Evolutionary conservation across 129 eudicot species (phyloP), one percentile per base, ranked within the genome.

Genomic region (sunflower (Helianthus annuus)): DNA sequence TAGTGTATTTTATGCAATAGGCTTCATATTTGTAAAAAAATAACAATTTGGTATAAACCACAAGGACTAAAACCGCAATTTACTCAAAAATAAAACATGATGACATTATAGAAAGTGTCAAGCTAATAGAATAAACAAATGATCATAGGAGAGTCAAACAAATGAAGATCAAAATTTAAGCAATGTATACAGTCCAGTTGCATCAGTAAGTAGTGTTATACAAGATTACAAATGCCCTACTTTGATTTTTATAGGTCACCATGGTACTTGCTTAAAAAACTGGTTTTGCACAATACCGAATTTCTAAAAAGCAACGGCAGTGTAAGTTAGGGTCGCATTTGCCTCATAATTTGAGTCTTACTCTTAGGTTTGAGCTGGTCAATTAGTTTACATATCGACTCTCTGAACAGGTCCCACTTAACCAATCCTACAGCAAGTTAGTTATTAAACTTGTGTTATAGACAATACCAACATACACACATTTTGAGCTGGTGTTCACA

Each of bases 141-240:
- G n/a, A n/a, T n/a, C n/a, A n/a, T n/a, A n/a, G n/a, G n/a, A n/a
- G n/a, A n/a, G n/a, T n/a, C n/a, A n/a, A n/a, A n/a, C n/a, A n/a
- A n/a, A n/a, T n/a, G n/a, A n/a, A n/a, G n/a, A n/a, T 13, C 13
- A 59, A 59, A 17, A 19, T 7, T 55, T 55, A 17, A 15, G 27
- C 58, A 5, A 16, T 53, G 58, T 53, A 6, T 49, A 49, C 3
- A 32, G 40, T 59, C 40, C 40, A 29, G 10, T 59, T 59, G 42
- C 65, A 59, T 59, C 17, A 59, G 42, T 59, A 59, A 29, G 42
- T 59, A 29, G 16, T 59, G 40, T 12, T 40, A 29, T 59, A 59
- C 65, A 12, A 59, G 65, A 40, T 52, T 34, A 42, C 32, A 16
- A 7, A 7, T 10, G n/a, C n/a, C n/a, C n/a, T n/a, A n/a, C n/a